Evolutionary conservation across 306 rosid species (phyloP), one percentile per base, ranked within the genome.

Genomic region (Crotalaria pallida): DNA sequence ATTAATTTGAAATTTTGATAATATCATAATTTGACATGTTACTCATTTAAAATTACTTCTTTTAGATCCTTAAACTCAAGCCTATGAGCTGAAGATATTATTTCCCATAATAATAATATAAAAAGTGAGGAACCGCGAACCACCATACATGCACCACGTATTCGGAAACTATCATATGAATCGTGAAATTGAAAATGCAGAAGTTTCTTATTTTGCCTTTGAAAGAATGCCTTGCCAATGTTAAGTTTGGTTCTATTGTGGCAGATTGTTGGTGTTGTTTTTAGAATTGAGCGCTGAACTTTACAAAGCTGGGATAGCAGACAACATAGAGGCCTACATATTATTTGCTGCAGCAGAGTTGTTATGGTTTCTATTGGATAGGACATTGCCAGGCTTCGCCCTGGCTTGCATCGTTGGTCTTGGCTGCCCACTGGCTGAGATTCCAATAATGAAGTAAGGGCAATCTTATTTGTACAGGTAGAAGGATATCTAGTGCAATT

Each of bases 221-320:
- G 31, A 13, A 27, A 18, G 56, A 18, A 18, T 50, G 26, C 26
- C 26, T 23, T 8, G 43, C 12, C 4, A 13, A 44, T 65, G n/a
- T 16, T 16, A n/a, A 12, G 26, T 29, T 3, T 16, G 63, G 19
- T 70, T 53, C 15, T 55, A 9, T 18, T 27, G 51, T 57, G 15
- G 45, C 81, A 92, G 98, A 74, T 87, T 88, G 62, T 40, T 90
- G 77, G 83, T 66, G 55, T 24, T 88, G 58, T 90, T 93, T 65
- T 80, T 86, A 65, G 98, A 86, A 66, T 21, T 84, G 85, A 93
- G 96, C 74, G 93, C 97, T 16, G 96, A 88, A 82, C 68, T 90
- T 72, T 93, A 93, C 84, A 88, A 93, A 73, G 88, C 85, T 6
- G 96, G 96, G 65, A 72, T 86, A 9, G 85, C 90, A 31, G 88